phyloP scores from a whole-genome alignment of 495 filamentous ascomycete genomes.

The Glarea lozoyensis region DNA sequence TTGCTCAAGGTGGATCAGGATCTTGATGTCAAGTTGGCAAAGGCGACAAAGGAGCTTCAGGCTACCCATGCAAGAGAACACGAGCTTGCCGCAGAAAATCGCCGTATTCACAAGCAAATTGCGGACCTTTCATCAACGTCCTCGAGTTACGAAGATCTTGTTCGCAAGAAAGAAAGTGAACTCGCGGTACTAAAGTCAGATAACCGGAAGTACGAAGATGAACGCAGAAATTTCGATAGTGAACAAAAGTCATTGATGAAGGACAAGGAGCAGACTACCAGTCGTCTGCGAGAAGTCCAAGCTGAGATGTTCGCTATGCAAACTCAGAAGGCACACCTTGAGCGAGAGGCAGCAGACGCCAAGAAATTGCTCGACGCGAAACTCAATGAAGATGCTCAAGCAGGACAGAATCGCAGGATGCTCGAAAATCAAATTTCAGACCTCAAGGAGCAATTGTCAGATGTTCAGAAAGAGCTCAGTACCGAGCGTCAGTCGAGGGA shows the following conservation, averaged over 20 bases:
- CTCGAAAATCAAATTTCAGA: slow-evolving; percentile 83
- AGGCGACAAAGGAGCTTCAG: slow-evolving; percentile 75
- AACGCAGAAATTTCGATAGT: slow-evolving; percentile 65
- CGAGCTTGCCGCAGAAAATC: slow-evolving; percentile 73
- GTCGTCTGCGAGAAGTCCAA: slow-evolving; percentile 72
- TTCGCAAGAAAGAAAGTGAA: slow-evolving; percentile 90
- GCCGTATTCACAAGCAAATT: slow-evolving; percentile 75
- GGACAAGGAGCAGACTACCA: slow-evolving; percentile 74
- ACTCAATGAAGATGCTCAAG: slow-evolving; percentile 81
- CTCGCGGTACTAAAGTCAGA: slow-evolving; percentile 76
- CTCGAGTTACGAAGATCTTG: slow-evolving; percentile 86
- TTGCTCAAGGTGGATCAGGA: slow-evolving; percentile 82
- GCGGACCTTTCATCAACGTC: slow-evolving; percentile 84
- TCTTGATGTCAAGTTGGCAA: slow-evolving; percentile 74
- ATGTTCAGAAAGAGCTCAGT: slow-evolving; percentile 80
- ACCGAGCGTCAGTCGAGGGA: slow-evolving; percentile 91
- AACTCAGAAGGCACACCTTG: slow-evolving; percentile 70
- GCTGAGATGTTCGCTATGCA: slow-evolving; percentile 81
- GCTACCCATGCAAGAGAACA: slow-evolving; percentile 58
- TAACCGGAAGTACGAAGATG: slow-evolving; percentile 65
- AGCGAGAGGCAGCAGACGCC: slow-evolving; percentile 83
- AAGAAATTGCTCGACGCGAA: slow-evolving; percentile 79
- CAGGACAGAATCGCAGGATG: slow-evolving; percentile 73
- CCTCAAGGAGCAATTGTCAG: slow-evolving; percentile 74
- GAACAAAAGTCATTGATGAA: slow-evolving; percentile 58